Conservation (phyloP, 2,329 filamentous ascomycete species). For the Onygenales sp. region DNA sequence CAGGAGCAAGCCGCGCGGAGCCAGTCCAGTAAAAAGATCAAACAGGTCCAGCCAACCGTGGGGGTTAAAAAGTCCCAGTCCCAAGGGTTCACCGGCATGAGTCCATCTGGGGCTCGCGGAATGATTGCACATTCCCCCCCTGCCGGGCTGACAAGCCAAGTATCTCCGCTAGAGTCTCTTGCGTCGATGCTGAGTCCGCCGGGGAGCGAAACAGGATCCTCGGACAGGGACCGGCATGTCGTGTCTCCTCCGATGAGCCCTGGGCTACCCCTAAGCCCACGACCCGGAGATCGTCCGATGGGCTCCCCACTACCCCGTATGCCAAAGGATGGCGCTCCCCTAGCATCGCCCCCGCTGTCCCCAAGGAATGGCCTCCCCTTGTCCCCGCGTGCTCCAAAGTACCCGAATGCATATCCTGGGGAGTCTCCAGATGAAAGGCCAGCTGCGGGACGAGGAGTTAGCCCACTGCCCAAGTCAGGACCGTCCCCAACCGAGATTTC, state of each 20-base stretch:
- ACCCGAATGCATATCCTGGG: slow-evolving; percentile 49
- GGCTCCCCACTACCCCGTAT: slow-evolving; percentile 51
- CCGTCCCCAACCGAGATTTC: slow-evolving; percentile 12
- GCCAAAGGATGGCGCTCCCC: slow-evolving; percentile 39
- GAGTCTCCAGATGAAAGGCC: slow-evolving; percentile 2
- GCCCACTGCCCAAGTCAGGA: slow-evolving; percentile 27
- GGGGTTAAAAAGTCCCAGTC: slow-evolving; percentile 4
- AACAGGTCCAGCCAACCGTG: slow-evolving; percentile 43
- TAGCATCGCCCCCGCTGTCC: slow-evolving; percentile 60
- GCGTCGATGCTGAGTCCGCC: slow-evolving; percentile 24
- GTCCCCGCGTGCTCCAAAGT: slow-evolving; percentile 63
- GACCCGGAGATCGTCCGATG: slow-evolving; percentile 50
- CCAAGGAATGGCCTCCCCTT: slow-evolving; percentile 51
- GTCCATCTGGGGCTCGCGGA: slow-evolving; percentile 8
- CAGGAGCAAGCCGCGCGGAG: slow-evolving; percentile 63
- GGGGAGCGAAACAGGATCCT: slow-evolving; percentile 11
- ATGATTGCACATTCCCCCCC: slow-evolving; percentile 19
- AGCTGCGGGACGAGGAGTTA: slow-evolving; percentile 3
- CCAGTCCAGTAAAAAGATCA: slow-evolving; percentile 60
- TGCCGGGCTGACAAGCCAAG: slow-evolving; percentile 11
- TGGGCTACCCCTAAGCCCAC: slow-evolving; percentile 54
- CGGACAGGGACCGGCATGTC: slow-evolving; percentile 28
- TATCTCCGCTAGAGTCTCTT: slow-evolving; percentile 19
- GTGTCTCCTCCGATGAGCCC: slow-evolving; percentile 47
- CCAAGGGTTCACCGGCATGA: slow-evolving; percentile 29